A percentile compares a stretch with the other conserved stretches of the same genome.
phyloP scores from a whole-genome alignment of 495 filamentous ascomycete species.

The Hyaloscypha finlandica region DNA sequence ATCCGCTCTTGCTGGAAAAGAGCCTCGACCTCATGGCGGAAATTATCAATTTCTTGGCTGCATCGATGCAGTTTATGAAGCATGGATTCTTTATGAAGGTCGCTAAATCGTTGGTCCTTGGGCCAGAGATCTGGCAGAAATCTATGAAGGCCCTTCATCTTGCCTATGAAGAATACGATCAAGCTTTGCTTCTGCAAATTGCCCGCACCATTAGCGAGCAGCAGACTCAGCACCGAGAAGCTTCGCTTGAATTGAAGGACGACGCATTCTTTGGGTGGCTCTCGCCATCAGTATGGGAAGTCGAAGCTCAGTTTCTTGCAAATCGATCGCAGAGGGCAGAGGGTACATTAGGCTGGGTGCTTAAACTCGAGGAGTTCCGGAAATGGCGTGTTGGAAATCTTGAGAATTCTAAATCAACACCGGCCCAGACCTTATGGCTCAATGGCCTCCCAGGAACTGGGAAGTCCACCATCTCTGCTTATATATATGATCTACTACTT shows the following conservation, averaged over 20 bases:
- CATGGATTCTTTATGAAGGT: slow-evolving; percentile 15
- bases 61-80: slow-evolving; percentile 2
- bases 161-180: slow-evolving; percentile 19
- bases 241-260: background rate
- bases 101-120: slow-evolving; percentile 14
- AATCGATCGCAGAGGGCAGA: background rate
- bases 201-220: background rate
- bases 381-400: slow-evolving; percentile 1
- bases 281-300: slow-evolving; percentile 8
- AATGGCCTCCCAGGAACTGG: slow-evolving; percentile 17
- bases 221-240: background rate
- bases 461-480: slow-evolving; percentile 17
- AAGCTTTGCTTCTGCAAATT: slow-evolving; percentile 19
- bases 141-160: background rate
- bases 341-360: slow-evolving; percentile 16
- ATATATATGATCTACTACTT: background rate
- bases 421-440: slow-evolving; percentile 5
- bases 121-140: slow-evolving; percentile 1
- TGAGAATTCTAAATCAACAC: background rate
- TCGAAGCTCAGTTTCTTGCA: slow-evolving; percentile 10
- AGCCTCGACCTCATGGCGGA: slow-evolving; percentile 12
- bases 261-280: slow-evolving; percentile 13
- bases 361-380: slow-evolving; percentile 11
- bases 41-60: slow-evolving; percentile 15
- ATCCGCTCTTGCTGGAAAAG: slow-evolving; percentile 14